Evolutionary conservation across 495 filamentous ascomycete genomes (phyloP).

Genomic region (Penicillium simplicissimum): DNA sequence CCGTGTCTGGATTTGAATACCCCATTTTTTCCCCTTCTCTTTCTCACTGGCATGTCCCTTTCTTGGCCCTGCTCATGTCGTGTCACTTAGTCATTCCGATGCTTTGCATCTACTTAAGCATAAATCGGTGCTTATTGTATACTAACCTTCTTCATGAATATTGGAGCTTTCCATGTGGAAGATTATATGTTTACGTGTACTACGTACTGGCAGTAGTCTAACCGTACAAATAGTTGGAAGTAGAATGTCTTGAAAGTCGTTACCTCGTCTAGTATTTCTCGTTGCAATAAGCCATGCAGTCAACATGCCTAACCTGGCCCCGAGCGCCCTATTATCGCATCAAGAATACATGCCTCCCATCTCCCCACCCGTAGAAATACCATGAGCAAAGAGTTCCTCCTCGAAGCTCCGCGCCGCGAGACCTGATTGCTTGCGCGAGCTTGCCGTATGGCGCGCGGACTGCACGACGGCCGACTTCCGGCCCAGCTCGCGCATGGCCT

Average conservation of each 20-base stretch:
- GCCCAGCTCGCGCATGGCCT: constrained; percentile 67
- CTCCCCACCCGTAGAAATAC: neutral
- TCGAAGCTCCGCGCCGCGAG: constrained; percentile 27
- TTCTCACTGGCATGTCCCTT: constrained; percentile 17
- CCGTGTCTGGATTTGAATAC: constrained; percentile 30
- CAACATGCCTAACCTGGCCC: neutral
- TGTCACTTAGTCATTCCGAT: constrained; percentile 7
- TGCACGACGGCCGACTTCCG: constrained; percentile 70
- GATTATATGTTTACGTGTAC: neutral
- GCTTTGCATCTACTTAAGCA: constrained; percentile 8
- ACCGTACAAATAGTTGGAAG: neutral
- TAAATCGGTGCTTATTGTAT: constrained; percentile 17
- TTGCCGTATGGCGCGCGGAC: constrained; percentile 34
- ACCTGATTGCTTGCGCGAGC: constrained; percentile 30
- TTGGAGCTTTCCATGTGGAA: constrained; percentile 5
- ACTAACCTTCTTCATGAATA: constrained; percentile 17
- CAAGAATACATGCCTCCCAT: constrained; percentile 5
- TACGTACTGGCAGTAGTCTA: neutral
- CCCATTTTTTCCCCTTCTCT: constrained; percentile 15
- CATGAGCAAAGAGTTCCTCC: constrained; percentile 28
- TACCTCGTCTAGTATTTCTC: constrained; percentile 18
- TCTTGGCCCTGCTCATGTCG: constrained; percentile 5
- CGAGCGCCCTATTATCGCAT: neutral
- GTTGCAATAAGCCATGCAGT: neutral
- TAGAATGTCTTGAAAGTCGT: constrained; percentile 16